These are phyloP conservation scores for Cantharellus anzutake DNA, from an alignment of 768 basidiomycete genomes.

Conservation along the genomic window DNA sequence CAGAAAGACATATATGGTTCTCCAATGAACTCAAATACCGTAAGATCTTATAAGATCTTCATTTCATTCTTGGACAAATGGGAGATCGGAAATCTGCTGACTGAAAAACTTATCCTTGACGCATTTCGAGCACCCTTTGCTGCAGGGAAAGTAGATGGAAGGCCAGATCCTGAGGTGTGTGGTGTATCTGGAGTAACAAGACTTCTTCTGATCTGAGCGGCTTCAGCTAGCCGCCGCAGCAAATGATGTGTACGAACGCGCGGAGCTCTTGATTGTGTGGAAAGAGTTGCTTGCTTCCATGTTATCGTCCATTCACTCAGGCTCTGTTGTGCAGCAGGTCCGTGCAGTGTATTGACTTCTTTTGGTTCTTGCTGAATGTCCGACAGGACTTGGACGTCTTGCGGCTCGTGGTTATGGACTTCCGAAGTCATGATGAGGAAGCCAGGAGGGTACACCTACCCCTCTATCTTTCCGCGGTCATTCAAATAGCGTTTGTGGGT, in stretches of 20 bases:
- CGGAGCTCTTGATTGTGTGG: constrained; percentile 82
- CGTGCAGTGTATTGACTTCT: too few species aligned
- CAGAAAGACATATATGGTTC: constrained; percentile 64
- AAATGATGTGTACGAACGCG: constrained; percentile 76
- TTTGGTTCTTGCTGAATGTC: too few species aligned
- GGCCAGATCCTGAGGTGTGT: background rate
- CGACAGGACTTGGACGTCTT: constrained; percentile 46
- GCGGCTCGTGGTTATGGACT: constrained; percentile 50
- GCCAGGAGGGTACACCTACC: constrained; percentile 65
- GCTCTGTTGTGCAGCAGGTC: too few species aligned
- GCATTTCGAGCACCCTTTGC: constrained; percentile 31
- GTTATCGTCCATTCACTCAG: too few species aligned
- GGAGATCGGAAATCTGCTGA: constrained; percentile 77
- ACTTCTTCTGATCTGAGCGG: constrained; percentile 15
- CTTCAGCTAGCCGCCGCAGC: constrained; percentile 60
- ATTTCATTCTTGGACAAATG: constrained; percentile 91
- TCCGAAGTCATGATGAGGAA: constrained; percentile 75
- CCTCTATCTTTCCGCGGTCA: constrained; percentile 20
- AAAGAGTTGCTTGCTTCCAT: constrained; percentile 35
- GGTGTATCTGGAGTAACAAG: constrained; percentile 1
- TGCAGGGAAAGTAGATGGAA: background rate
- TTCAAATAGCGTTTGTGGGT: constrained; percentile 15
- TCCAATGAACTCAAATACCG: constrained; percentile 52
- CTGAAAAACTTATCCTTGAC: constrained; percentile 61
- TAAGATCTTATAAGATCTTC: constrained; percentile 88